Percentiles rank a stretch among this genome's conserved stretches.
These are phyloP conservation scores for Calvatia gigantea DNA, from an alignment of 768 basidiomycete species.

Conservation along the genomic window DNA sequence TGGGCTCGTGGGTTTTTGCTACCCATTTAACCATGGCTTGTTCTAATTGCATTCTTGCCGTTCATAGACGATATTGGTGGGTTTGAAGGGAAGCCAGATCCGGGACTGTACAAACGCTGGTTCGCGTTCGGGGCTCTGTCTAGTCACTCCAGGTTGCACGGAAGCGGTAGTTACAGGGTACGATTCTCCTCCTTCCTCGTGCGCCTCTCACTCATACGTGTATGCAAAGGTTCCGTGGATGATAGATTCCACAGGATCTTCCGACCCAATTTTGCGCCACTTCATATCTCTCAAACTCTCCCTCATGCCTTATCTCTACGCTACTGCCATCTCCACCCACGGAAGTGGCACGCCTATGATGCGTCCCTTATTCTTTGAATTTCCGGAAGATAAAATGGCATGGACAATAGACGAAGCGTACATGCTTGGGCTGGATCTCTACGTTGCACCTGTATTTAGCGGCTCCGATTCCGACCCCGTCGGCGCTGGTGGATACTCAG, in stretches of 20 bases:
- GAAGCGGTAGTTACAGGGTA: conserved; percentile 44
- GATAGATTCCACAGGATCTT: conserved; percentile 34
- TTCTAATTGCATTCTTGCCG: no score
- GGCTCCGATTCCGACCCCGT: conserved; percentile 1
- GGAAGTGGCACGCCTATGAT: conserved; percentile 29
- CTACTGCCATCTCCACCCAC: conserved; percentile 27
- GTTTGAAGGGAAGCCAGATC: conserved; percentile 33
- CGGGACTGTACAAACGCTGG: conserved; percentile 43
- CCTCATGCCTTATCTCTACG: conserved; percentile 43
- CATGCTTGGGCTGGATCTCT: conserved; percentile 27
- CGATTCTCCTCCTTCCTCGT: neutral
- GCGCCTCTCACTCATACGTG: neutral
- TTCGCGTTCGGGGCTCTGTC: conserved; percentile 36
- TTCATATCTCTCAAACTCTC: conserved; percentile 40
- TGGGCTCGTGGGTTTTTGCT: conserved; percentile 31
- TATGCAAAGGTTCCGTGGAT: conserved; percentile 36
- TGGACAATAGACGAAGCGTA: conserved; percentile 32
- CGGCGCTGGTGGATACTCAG: conserved; percentile 13
- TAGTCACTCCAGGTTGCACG: conserved; percentile 44
- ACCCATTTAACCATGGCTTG: no score
- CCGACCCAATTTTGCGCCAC: conserved; percentile 32
- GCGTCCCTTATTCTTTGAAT: conserved; percentile 32
- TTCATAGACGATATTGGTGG: conserved; percentile 39
- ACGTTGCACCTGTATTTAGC: conserved; percentile 29
- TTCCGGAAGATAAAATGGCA: conserved; percentile 25